Conservation (phyloP, 371 early-diverging fungal genomes). For the Funneliformis caledonium region DNA sequence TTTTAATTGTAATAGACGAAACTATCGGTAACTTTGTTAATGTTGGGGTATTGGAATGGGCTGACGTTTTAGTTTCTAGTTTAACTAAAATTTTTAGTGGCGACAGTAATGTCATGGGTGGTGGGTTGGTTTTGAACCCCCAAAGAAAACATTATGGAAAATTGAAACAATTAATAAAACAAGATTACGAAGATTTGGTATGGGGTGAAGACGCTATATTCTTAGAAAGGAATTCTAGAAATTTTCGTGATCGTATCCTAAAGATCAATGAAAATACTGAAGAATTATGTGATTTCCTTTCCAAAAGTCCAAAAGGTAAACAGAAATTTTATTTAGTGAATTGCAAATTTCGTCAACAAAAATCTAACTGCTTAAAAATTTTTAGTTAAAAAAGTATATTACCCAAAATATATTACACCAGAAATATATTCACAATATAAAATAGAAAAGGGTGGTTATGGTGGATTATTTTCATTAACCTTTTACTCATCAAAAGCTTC, state of each 20-base stretch:
- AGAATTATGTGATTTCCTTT: slow-evolving; percentile 73
- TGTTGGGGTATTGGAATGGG: slow-evolving; percentile 73
- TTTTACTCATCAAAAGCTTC: slow-evolving; percentile 68
- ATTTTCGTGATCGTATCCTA: slow-evolving; percentile 72
- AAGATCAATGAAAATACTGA: slow-evolving; percentile 83
- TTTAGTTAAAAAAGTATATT: slow-evolving; percentile 73
- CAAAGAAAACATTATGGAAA: slow-evolving; percentile 58
- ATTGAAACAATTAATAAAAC: slow-evolving; percentile 58
- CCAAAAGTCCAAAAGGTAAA: slow-evolving; percentile 66
- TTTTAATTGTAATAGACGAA: slow-evolving; percentile 90
- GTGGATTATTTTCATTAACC: slow-evolving; percentile 87
- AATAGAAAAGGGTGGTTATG: slow-evolving; percentile 74
- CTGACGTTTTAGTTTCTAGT: slow-evolving; percentile 91
- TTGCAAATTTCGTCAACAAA: background rate
- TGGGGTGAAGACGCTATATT: slow-evolving; percentile 94
- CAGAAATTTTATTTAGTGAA: background rate
- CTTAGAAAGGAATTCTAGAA: slow-evolving; percentile 93
- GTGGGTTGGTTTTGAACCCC: slow-evolving; percentile 89
- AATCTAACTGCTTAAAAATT: slow-evolving; percentile 12
- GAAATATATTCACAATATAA: slow-evolving; percentile 70
- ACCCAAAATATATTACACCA: slow-evolving; percentile 81
- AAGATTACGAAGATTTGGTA: slow-evolving; percentile 78
- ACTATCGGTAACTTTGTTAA: slow-evolving; percentile 94
- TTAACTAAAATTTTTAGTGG: slow-evolving; percentile 95
- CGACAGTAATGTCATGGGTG: slow-evolving; percentile 97